phyloP scores from a whole-genome alignment of 1,284 basidiomycete genomes.

The Porphyrellus sp. region DNA sequence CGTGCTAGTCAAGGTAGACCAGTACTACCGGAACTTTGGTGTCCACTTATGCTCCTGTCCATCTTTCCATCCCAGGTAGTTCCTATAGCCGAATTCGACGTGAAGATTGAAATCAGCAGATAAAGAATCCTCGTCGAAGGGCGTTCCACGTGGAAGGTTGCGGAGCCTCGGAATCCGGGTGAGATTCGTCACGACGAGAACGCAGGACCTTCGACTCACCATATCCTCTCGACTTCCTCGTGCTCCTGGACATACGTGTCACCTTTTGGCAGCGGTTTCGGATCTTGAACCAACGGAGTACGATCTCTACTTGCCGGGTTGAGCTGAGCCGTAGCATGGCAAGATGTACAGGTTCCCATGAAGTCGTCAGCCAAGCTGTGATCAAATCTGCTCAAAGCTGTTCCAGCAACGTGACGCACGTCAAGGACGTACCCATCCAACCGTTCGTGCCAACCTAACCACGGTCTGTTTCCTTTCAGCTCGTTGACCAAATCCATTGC shows the following conservation, averaged over 20 bases:
- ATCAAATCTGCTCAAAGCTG: background rate
- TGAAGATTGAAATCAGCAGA: background rate
- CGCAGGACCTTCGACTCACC: background rate
- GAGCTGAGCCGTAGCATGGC: constrained; percentile 1
- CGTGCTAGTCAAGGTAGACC: background rate
- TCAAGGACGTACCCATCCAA: background rate
- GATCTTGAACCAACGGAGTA: background rate
- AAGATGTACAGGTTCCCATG: constrained; percentile 1
- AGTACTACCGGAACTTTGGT: background rate
- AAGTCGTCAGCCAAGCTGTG: background rate
- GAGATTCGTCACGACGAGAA: background rate
- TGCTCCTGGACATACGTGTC: background rate
- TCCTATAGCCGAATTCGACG: background rate
- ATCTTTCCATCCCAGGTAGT: background rate
- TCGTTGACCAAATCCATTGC: background rate
- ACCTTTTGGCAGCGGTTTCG: background rate
- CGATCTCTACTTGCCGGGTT: background rate
- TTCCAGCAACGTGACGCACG: background rate
- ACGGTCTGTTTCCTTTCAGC: background rate
- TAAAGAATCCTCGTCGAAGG: background rate
- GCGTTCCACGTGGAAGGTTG: background rate
- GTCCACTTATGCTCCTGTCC: background rate
- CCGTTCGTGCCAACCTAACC: constrained; percentile 3
- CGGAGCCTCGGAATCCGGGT: background rate
- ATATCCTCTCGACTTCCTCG: background rate